These are phyloP conservation scores for Hirschfeldia incana DNA, from an alignment of 345 rosid genomes.

Conservation along the genomic window DNA sequence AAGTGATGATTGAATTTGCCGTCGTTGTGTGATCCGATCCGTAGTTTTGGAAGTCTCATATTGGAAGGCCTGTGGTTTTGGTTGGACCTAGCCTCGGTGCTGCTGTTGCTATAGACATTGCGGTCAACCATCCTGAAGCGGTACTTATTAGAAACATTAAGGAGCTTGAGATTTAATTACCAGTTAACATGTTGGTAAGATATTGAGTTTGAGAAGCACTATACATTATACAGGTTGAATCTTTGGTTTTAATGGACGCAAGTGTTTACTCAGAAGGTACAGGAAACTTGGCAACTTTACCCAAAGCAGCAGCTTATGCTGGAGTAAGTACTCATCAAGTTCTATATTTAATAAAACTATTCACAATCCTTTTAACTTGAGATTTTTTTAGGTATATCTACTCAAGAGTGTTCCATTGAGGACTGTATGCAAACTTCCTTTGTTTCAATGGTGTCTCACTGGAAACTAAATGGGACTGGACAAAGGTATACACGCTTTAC, in stretches of 20 bases:
- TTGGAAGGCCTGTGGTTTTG: conserved; percentile 72
- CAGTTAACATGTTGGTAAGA: conserved; percentile 1
- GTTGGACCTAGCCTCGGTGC: conserved; percentile 98
- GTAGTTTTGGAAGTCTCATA: conserved; percentile 86
- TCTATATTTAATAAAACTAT: background rate
- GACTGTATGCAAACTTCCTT: conserved; percentile 55
- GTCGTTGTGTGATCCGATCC: conserved; percentile 17
- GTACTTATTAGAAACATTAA: conserved; percentile 42
- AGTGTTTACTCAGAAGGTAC: conserved; percentile 94
- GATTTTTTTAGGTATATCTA: conserved; percentile 49
- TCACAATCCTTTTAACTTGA: background rate
- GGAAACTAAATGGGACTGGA: conserved; percentile 70
- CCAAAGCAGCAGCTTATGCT: conserved; percentile 73
- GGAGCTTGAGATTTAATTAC: conserved; percentile 3
- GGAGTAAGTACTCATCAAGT: conserved; percentile 53
- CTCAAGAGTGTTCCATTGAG: conserved; percentile 79
- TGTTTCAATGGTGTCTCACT: conserved; percentile 58
- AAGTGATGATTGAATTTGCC: background rate
- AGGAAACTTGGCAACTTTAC: conserved; percentile 73
- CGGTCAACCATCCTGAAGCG: conserved; percentile 78
- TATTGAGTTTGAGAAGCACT: conserved; percentile 1
- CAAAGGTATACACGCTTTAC: conserved; percentile 55
- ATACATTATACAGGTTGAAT: conserved; percentile 55
- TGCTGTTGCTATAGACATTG: conserved; percentile 86
- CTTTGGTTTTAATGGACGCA: conserved; percentile 81